These are phyloP conservation scores for Lepidium campestre DNA, from an alignment of 441 rosid genomes.

Conservation along the genomic window DNA sequence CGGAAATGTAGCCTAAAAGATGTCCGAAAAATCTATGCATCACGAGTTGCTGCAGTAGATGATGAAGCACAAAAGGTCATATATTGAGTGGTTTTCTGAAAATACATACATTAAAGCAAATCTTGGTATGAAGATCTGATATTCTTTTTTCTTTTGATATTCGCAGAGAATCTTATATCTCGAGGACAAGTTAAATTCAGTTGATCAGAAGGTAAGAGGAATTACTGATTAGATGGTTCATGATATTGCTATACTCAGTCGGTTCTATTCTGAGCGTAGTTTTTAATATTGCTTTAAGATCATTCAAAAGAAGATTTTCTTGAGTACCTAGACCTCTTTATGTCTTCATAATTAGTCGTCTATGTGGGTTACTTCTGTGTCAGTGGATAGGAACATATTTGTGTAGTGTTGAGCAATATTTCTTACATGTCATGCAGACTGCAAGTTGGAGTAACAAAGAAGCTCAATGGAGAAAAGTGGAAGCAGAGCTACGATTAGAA, in stretches of 20 bases:
- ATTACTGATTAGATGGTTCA: background rate
- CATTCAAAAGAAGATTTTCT: background rate
- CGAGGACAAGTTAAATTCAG: slow-evolving; percentile 55
- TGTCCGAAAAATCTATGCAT: slow-evolving; percentile 65
- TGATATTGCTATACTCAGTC: background rate
- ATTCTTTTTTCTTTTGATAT: background rate
- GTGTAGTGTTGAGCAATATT: background rate
- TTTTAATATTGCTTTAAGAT: background rate
- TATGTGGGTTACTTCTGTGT: slow-evolving; percentile 5
- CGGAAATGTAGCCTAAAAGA: slow-evolving; percentile 47
- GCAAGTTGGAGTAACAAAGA: slow-evolving; percentile 42
- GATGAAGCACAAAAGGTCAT: slow-evolving; percentile 66
- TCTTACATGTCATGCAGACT: slow-evolving; percentile 29
- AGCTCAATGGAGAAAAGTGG: slow-evolving; percentile 43
- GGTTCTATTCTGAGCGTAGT: background rate
- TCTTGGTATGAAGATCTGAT: slow-evolving; percentile 1
- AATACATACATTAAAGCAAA: background rate
- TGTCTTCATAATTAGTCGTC: background rate
- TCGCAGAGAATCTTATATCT: slow-evolving; percentile 61
- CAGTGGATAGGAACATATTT: background rate
- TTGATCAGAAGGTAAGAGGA: slow-evolving; percentile 50
- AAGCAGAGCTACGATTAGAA: slow-evolving; percentile 37
- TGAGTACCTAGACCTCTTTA: background rate
- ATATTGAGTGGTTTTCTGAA: background rate
- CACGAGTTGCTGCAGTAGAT: slow-evolving; percentile 63